Base-by-base conservation (phyloP, 345 rosid species). In the Passiflora organensis region DNA sequence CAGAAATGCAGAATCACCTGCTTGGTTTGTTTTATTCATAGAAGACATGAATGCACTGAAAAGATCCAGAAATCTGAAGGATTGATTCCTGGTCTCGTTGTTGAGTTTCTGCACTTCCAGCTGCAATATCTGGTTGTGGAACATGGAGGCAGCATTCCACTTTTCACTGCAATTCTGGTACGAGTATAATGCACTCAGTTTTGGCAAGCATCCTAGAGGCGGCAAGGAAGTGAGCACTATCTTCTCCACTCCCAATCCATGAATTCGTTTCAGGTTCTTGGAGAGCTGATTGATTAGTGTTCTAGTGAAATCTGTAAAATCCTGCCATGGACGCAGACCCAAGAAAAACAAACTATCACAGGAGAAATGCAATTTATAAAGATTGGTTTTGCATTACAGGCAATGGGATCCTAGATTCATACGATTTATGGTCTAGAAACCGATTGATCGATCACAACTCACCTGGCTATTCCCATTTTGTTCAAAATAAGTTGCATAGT, bases 181-280 rank as follows among this genome's bases (percentile, higher is more conserved):
- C 5, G 71, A 71, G 20, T 61, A 50, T 22, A 4, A 17, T 8
- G 51, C 46, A 25, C 77, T 47, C 22, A 63, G 16, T 37, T 18
- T 45, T 1, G 82, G 80, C 66, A 72, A 55, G 24, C 80, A 78
- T 2, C 78, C 77, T 10, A 60, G 12, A 1, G 76, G 73, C 57
- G 47, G 57, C 43, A 72, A 6, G 11, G 48, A 15, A 6, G 69
- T 65, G 4, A 78, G 70, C 2, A 56, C 71, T 39, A 75, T 47
- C 37, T 68, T 78, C 20, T 13, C 11, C 23, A 78, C 79, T 63
- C 79, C 82, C 19, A 72, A 24, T 1, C 51, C 53, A 14, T 58
- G 46, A n/a, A 74, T 62, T 38, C 60, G 45, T 32, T 58, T 56
- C 45, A 78, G 62, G 53, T 66, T 64, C 37, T 14, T 19, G 1